phyloP scores from a whole-genome alignment of 106 monocot genomes.

The Vanilla planifolia region DNA sequence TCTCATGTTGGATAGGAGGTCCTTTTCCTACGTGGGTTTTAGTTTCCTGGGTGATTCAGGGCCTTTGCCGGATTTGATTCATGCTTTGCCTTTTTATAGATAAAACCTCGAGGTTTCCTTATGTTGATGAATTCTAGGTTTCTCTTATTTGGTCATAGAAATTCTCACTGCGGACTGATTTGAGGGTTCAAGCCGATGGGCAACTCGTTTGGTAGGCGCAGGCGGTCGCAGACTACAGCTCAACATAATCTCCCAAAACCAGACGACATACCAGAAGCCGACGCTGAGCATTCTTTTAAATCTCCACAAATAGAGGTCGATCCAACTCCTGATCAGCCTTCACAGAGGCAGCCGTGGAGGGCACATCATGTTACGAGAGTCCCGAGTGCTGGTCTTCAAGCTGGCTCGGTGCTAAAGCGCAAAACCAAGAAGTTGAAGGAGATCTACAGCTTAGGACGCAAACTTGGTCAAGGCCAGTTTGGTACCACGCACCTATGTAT shows the following conservation, averaged over 20 bases:
- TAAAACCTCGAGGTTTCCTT: no score
- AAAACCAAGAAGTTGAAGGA: slow-evolving; percentile 29
- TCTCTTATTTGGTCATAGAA: background rate
- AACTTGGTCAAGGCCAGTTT: slow-evolving; percentile 34
- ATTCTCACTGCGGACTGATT: background rate
- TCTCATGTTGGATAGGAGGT: background rate
- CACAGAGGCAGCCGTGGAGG: background rate
- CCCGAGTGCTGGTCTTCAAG: slow-evolving; percentile 7
- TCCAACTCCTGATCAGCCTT: background rate
- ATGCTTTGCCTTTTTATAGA: background rate
- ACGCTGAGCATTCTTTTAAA: background rate
- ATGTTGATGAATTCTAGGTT: background rate
- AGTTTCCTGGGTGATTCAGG: background rate
- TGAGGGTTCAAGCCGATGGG: slow-evolving; percentile 18
- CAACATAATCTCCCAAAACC: slow-evolving; percentile 17
- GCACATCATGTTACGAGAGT: slow-evolving; percentile 3
- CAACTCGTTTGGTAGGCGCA: slow-evolving; percentile 24
- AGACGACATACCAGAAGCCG: slow-evolving; percentile 16
- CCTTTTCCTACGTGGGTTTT: background rate
- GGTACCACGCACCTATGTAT: slow-evolving; percentile 27
- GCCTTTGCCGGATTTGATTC: background rate
- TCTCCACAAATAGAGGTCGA: background rate
- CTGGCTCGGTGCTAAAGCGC: slow-evolving; percentile 9
- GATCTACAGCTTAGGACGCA: slow-evolving; percentile 22
- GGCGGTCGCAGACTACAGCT: slow-evolving; percentile 3